Evolutionary conservation across 495 filamentous ascomycete genomes (phyloP), one percentile per base, ranked within the genome.

Genomic region (Penicillium soppii): DNA sequence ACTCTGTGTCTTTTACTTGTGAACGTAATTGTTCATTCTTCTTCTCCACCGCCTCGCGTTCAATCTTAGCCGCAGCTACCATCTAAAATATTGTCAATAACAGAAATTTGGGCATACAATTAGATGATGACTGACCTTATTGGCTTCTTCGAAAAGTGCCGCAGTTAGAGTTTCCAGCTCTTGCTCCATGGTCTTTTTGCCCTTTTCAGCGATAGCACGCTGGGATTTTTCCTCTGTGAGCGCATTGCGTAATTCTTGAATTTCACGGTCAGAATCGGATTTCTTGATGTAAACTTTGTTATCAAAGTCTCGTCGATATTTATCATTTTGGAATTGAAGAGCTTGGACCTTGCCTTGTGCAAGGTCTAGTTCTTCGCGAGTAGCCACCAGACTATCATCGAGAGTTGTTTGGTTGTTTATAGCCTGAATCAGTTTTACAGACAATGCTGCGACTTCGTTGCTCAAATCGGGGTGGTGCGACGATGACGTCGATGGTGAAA

Each of bases 361-460:
- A n/a, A 78, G 62, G 43, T 95, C 91, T 43, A 98, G 63, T 60
- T 96, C 90, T 64, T 92, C 85, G 15, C 89, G 82, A 20, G 92
- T 89, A 20, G 79, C 84, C 43, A 88, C 85, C 39, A 98, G 77
- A 25, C 82, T 88, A 62, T 98, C 94, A 61, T 98, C 94, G 22
- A 98, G 76, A 23, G 77, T 88, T 4, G 94, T 97, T 73, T 97
- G 95, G 62, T 94, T 89, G 64, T 98, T 98, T 69, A 98, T 97
- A 44, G 94, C 92, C 59, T 91, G 91, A 50, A 98, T 91, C 44
- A 98, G 79, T 70, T 98, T 98, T 40, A 91, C 92, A 67, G 90
- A 97, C 19, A 98, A 76, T 3, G 90, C 81, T 22, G 94, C 87
- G 10, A 97, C 91, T 68, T 98, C 94, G 47, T 85, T 82, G 65